Evolutionary conservation across 2,329 filamentous ascomycete genomes (phyloP), one percentile per base, ranked within the genome.

Genomic region (Talaromyces sp.): DNA sequence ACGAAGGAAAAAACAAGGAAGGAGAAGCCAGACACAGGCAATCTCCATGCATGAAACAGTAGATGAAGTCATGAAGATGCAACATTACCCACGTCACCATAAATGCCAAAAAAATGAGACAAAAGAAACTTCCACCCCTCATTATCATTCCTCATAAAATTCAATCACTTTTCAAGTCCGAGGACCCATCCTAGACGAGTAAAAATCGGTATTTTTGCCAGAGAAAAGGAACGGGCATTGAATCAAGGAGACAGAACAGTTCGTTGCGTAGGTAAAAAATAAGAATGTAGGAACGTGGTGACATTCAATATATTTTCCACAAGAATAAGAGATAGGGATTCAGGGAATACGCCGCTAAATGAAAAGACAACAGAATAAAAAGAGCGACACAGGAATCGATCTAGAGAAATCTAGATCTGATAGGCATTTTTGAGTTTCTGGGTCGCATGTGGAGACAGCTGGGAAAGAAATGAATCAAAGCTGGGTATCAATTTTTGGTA

Each of bases 401-500:
- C n/a, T 42, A 51, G 36, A 18, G 9, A 6, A 10, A 16, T 33
- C 72, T 73, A 80, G 63, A 80, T 67, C 64, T 75, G 74, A 65
- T 79, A 80, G 65, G 70, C 72, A 63, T 72, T 70, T 65, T 74
- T 76, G 61, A 80, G 72, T 67, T 75, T 78, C 67, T 77, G 73
- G 33, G 73, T 67, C 61, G 78, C 75, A 42, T 69, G 67, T n/a
- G 69, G 63, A 53, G 76, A 71, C 59, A 80, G 71, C 61, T 76
- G 76, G 42, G 73, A 70, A 64, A 80, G 71, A 69, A 80, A 80
- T n/a, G 75, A 74, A 68, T 75, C 74, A 65, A 80, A 80, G 64
- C 78, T 70, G 65, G 78, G 78, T 69, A 81, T 81, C 70, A 81
- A 69, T 59, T 76, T 74, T 69, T 77, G 77, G 65, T 81, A 81